Evolutionary conservation across 768 basidiomycete genomes (phyloP), one percentile per base, ranked within the genome.

Genomic region (Tylopilus rubrobrunneus): DNA sequence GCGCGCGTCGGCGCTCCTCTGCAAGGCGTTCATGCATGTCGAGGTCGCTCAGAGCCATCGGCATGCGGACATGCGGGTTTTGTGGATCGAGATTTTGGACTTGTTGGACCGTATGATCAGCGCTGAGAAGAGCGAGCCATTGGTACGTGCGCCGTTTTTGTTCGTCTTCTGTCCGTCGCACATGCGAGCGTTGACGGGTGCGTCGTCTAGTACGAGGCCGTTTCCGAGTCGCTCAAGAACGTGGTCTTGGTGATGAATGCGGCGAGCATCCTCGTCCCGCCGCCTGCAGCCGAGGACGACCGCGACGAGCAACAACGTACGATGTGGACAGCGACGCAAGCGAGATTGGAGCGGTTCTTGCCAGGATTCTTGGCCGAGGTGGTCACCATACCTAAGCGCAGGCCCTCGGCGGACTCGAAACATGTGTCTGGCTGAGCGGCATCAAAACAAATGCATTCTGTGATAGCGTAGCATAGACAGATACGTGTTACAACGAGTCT

Each of bases 171-270:
- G n/a, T 51, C n/a, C 21, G 12, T 19, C 10, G 9, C 12, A 1
- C 8, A 8, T 27, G 39, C 48, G 31, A 14, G 43, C 34, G 34
- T 31, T 60, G 52, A 69, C 42, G 7, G 8, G 31, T 21, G 33
- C 4, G 17, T 55, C 1, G n/a, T 61, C 1, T 31, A 98, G 96
- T 86, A 87, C 67, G 97, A 99, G 68, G 96, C 96, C 0, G 80
- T 97, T 19, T 93, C 92, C 1, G 97, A 99, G 71, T 95, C 94
- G 1, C 78, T 99, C 62, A 98, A 98, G 74, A 98, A 98, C 64
- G 90, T 96, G 46, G 74, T 99, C 15, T 79, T 98, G 45, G 96
- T 99, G 46, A 95, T 99, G 92, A 86, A 94, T 62, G 91, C 94
- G 1, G 87, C 87, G 1, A 80, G 81, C 5, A 85, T 95, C 52